Evolutionary conservation across 192 early-diverging fungal genomes (phyloP).

Genomic region (Coemansia sp.): DNA sequence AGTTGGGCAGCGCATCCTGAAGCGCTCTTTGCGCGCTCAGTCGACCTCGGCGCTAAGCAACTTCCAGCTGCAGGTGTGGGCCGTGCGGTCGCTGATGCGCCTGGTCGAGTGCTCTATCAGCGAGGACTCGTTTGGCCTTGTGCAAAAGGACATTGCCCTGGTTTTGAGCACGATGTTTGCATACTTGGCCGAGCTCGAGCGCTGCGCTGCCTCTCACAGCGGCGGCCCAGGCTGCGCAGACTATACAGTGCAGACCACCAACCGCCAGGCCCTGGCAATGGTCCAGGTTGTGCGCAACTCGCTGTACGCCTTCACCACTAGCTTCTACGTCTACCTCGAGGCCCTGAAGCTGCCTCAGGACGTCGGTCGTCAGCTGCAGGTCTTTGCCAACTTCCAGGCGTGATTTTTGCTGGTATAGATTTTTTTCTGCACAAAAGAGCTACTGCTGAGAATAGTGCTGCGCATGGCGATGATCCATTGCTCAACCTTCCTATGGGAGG

Average conservation of each 20-base stretch:
- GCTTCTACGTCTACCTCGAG: slow-evolving; percentile 46
- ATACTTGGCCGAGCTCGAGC: slow-evolving; percentile 40
- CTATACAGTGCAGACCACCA: slow-evolving; percentile 30
- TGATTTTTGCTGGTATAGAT: not conserved
- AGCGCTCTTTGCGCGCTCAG: slow-evolving; percentile 22
- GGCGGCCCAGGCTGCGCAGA: slow-evolving; percentile 3
- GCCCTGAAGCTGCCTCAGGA: slow-evolving; percentile 41
- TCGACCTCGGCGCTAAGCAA: slow-evolving; percentile 39
- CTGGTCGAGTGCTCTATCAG: slow-evolving; percentile 41
- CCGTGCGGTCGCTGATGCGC: slow-evolving; percentile 41
- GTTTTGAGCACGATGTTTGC: slow-evolving; percentile 34
- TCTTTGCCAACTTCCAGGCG: slow-evolving; percentile 50
- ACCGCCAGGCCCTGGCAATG: slow-evolving; percentile 41
- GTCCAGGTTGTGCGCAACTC: slow-evolving; percentile 47
- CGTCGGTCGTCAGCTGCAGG: slow-evolving; percentile 31
- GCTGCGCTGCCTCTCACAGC: slow-evolving; percentile 4
- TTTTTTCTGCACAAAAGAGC: not conserved
- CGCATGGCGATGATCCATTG: not conserved
- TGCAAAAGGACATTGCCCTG: slow-evolving; percentile 39
- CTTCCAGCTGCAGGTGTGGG: slow-evolving; percentile 53
- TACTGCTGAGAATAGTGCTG: not conserved
- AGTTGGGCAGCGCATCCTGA: slow-evolving; percentile 33
- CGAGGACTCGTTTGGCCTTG: slow-evolving; percentile 50
- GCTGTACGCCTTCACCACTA: slow-evolving; percentile 37
- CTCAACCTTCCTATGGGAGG: not conserved